Evolutionary conservation across 805 yeast genomes (phyloP).

Genomic region (Kazachstania psychrophila): DNA sequence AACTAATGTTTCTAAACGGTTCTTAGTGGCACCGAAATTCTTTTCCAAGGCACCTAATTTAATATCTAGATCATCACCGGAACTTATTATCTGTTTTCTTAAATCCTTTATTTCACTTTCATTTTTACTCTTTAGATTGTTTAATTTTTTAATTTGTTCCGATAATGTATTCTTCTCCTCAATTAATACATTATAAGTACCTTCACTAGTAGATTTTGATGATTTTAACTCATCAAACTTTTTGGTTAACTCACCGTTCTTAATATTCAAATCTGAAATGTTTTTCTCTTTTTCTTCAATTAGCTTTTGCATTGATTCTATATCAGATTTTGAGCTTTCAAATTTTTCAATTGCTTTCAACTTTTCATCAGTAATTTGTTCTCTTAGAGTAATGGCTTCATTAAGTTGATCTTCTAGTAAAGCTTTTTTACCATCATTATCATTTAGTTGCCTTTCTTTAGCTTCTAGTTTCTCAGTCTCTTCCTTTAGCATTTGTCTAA

Average conservation of each 20-base stretch:
- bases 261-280: not conserved
- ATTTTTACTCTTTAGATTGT: conserved; percentile 16
- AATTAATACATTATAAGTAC: conserved; percentile 1
- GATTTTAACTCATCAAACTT: conserved; percentile 45
- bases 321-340: conserved; percentile 12
- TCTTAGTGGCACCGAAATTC: conserved; percentile 30
- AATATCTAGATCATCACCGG: conserved; percentile 30
- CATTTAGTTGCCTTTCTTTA: conserved; percentile 39
- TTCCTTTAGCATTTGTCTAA: conserved; percentile 30
- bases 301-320: conserved; percentile 14
- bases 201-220: conserved; percentile 1
- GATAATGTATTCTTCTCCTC: conserved; percentile 6
- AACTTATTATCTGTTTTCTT: conserved; percentile 23
- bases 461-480: conserved; percentile 38
- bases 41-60: conserved; percentile 30
- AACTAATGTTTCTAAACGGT: conserved; percentile 31
- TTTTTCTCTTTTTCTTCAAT: conserved; percentile 26
- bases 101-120: conserved; percentile 29
- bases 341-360: conserved; percentile 15
- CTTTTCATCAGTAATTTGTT: conserved; percentile 23
- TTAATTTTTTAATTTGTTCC: conserved; percentile 9
- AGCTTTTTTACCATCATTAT: conserved; percentile 35
- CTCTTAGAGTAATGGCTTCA: conserved; percentile 12
- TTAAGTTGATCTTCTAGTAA: conserved; percentile 22
- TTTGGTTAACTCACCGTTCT: conserved; percentile 35